These are phyloP conservation scores for Hemisphaericaspora subhashii DNA, from an alignment of 1,139 yeast genomes.

Conservation along the genomic window DNA sequence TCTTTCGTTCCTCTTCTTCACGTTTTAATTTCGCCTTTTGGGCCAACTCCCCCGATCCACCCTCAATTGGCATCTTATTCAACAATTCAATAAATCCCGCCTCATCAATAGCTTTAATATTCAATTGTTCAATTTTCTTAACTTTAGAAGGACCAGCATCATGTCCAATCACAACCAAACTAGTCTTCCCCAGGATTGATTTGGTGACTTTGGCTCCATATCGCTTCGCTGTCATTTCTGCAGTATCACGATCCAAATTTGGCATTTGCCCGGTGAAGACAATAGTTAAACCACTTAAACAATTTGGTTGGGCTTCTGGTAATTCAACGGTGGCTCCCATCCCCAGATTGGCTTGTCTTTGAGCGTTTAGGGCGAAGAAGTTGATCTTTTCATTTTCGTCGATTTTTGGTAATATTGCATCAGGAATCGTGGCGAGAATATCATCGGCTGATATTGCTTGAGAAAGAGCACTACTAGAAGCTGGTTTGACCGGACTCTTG, in stretches of 20 bases:
- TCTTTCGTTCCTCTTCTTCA: constrained; percentile 60
- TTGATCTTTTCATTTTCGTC: constrained; percentile 57
- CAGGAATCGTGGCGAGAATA: constrained; percentile 60
- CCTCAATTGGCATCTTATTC: constrained; percentile 83
- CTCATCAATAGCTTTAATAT: constrained; percentile 81
- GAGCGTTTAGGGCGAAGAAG: constrained; percentile 37
- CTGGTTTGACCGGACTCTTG: not conserved
- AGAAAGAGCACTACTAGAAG: constrained; percentile 1
- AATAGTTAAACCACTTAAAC: constrained; percentile 82
- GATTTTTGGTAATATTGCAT: constrained; percentile 63
- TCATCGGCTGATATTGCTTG: constrained; percentile 47
- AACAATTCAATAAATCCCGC: constrained; percentile 80
- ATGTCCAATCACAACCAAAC: constrained; percentile 86
- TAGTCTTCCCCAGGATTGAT: constrained; percentile 81
- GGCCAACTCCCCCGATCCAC: constrained; percentile 82
- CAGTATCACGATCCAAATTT: constrained; percentile 69
- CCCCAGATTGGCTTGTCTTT: constrained; percentile 31
- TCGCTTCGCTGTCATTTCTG: constrained; percentile 73
- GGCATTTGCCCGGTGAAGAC: constrained; percentile 94
- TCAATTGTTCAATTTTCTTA: constrained; percentile 68
- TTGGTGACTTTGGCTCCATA: constrained; percentile 94
- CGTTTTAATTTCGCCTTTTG: constrained; percentile 68
- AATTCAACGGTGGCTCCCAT: constrained; percentile 37
- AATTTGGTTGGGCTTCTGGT: constrained; percentile 80
- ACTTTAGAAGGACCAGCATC: constrained; percentile 97